phyloP scores from a whole-genome alignment of 768 basidiomycete species.

The Russula sp. region DNA sequence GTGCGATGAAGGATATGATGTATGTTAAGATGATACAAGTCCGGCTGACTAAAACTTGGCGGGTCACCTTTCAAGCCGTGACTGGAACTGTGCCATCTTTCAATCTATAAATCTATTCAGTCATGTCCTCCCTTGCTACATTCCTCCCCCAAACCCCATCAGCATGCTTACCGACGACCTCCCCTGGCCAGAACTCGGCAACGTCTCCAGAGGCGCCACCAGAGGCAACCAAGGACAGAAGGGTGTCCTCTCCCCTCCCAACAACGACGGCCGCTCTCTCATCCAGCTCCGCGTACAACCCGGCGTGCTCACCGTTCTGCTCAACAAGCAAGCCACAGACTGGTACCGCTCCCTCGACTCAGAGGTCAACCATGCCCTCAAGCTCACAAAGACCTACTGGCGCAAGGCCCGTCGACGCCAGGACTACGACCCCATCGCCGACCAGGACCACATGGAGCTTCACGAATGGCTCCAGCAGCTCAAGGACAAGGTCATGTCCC shows the following conservation, averaged over 20 bases:
- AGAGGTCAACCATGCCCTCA: constrained; percentile 77
- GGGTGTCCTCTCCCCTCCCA: constrained; percentile 67
- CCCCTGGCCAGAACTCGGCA: constrained; percentile 83
- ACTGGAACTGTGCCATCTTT: no score
- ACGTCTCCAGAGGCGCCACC: constrained; percentile 79
- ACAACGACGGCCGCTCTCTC: constrained; percentile 69
- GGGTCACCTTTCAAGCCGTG: no score
- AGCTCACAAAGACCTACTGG: constrained; percentile 85
- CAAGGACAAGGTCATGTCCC: constrained; percentile 87
- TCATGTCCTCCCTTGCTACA: no score
- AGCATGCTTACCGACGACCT: constrained; percentile 68
- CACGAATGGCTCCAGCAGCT: constrained; percentile 86
- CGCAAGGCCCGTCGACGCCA: constrained; percentile 71
- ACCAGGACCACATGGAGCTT: constrained; percentile 86
- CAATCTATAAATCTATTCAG: no score
- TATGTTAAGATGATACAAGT: no score
- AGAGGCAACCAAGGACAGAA: constrained; percentile 85
- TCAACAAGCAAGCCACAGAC: constrained; percentile 75
- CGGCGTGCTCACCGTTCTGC: constrained; percentile 70
- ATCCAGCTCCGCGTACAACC: constrained; percentile 83
- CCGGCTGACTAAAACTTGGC: constrained; percentile 22
- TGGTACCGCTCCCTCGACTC: constrained; percentile 78
- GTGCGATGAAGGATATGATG: no score
- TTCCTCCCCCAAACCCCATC: constrained; percentile 1
- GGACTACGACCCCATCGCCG: constrained; percentile 80